These are phyloP conservation scores for Cercospora sp. DNA, from an alignment of 2,329 filamentous ascomycete genomes.

Conservation along the genomic window DNA sequence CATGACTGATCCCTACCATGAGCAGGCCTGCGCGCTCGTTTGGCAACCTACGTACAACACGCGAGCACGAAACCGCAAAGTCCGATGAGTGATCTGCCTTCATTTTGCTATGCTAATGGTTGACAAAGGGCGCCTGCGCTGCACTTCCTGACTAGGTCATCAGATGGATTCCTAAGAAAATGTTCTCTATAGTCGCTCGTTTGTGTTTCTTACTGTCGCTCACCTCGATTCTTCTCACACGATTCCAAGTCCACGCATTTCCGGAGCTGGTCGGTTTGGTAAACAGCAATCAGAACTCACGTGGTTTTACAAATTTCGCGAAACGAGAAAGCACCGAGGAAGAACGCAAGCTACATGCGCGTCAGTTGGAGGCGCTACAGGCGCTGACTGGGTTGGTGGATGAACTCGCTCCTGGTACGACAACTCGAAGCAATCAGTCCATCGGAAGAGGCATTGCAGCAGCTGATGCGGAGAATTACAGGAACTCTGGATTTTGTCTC, in stretches of 20 bases:
- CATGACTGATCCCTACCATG: neutral
- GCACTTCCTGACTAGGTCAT: neutral
- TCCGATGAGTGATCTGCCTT: neutral
- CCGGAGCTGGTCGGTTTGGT: neutral
- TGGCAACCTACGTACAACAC: neutral
- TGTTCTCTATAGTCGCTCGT: slow-evolving; percentile 4
- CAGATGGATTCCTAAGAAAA: neutral
- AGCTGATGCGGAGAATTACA: neutral
- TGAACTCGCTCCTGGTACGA: neutral
- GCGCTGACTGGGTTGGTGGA: neutral
- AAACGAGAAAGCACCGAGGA: slow-evolving; percentile 2
- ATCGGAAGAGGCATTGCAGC: neutral
- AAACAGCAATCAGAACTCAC: neutral
- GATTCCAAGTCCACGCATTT: neutral
- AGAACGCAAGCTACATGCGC: neutral
- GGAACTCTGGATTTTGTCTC: neutral
- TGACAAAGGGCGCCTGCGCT: too few relatives aligned
- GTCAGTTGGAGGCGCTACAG: neutral
- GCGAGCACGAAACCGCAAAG: neutral
- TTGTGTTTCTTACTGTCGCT: neutral
- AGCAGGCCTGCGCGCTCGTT: neutral
- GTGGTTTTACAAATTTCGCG: neutral
- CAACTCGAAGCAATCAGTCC: neutral
- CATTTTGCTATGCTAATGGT: neutral
- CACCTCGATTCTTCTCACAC: neutral